Conservation (phyloP, 2,329 filamentous ascomycete genomes). For the Pyricularia grisea region DNA sequence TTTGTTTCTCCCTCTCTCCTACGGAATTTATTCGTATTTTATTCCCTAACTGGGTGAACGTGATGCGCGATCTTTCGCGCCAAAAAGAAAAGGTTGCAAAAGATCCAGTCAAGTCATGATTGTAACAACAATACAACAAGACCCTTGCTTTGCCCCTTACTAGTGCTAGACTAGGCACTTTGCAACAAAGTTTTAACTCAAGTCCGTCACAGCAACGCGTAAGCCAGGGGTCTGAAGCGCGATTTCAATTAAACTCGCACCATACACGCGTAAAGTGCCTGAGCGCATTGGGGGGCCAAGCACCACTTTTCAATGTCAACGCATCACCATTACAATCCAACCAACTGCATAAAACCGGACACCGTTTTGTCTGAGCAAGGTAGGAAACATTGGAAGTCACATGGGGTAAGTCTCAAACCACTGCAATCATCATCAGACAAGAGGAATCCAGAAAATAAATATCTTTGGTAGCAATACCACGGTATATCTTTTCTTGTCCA, state of each 20-base stretch:
- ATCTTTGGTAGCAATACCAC: not conserved
- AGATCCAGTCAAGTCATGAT: not conserved
- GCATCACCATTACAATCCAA: not conserved
- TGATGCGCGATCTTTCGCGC: not conserved
- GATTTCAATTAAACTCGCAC: not conserved
- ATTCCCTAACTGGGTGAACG: not conserved
- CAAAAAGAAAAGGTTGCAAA: not conserved
- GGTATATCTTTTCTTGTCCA: not conserved
- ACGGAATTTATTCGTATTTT: not conserved
- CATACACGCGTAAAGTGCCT: not conserved
- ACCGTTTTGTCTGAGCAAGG: not conserved
- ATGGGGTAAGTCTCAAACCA: not conserved
- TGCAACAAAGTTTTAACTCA: not conserved
- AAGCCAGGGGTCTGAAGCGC: not conserved
- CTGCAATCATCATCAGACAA: not conserved
- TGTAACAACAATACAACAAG: not conserved
- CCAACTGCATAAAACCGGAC: not conserved
- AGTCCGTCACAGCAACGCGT: not conserved
- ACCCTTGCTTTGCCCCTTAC: not conserved
- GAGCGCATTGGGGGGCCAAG: not conserved
- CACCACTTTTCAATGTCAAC: not conserved
- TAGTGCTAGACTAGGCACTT: not conserved
- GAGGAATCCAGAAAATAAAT: not conserved
- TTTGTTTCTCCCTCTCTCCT: not conserved
- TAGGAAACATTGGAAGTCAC: not conserved